Conservation (phyloP, 352 stramenopile genomes). For the Phytophthora pisi region DNA sequence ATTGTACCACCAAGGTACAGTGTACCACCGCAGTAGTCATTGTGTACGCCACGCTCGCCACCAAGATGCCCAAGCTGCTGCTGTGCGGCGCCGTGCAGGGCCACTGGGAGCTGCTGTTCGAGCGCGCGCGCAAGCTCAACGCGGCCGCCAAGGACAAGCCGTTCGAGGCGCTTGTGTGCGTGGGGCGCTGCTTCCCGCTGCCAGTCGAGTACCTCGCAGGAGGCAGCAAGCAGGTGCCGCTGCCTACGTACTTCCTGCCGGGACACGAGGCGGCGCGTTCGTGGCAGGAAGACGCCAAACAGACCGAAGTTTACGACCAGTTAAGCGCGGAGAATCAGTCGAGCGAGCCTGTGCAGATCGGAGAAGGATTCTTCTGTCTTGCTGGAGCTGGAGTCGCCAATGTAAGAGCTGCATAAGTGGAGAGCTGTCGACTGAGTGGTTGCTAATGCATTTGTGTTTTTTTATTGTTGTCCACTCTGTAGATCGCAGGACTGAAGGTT, state of each 20-base stretch:
- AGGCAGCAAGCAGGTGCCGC: conserved; percentile 41
- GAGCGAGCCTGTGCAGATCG: conserved; percentile 41
- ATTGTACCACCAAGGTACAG: too few relatives aligned
- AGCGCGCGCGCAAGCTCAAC: conserved; percentile 77
- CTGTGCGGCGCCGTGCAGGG: conserved; percentile 69
- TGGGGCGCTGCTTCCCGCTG: conserved; percentile 65
- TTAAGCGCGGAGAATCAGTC: conserved; percentile 28
- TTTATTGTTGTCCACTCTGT: not conserved
- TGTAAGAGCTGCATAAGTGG: conserved; percentile 23
- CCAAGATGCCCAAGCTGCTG: conserved; percentile 75
- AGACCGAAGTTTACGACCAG: conserved; percentile 48
- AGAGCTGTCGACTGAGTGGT: conserved; percentile 4
- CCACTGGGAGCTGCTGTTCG: conserved; percentile 69
- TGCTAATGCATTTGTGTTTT: not conserved
- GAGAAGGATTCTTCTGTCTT: conserved; percentile 60
- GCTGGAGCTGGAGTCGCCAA: conserved; percentile 46
- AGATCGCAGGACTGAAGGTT: conserved; percentile 56
- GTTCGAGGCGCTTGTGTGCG: conserved; percentile 69
- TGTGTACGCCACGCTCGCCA: not conserved
- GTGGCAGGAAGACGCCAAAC: conserved; percentile 35
- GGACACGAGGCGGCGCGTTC: conserved; percentile 34
- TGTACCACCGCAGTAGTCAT: not conserved
- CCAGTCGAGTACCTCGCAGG: conserved; percentile 48
- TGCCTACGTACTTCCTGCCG: conserved; percentile 70
- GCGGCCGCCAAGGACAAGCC: conserved; percentile 50